These are phyloP conservation scores for Podospora sp. DNA, from an alignment of 495 filamentous ascomycete genomes.

Conservation along the genomic window DNA sequence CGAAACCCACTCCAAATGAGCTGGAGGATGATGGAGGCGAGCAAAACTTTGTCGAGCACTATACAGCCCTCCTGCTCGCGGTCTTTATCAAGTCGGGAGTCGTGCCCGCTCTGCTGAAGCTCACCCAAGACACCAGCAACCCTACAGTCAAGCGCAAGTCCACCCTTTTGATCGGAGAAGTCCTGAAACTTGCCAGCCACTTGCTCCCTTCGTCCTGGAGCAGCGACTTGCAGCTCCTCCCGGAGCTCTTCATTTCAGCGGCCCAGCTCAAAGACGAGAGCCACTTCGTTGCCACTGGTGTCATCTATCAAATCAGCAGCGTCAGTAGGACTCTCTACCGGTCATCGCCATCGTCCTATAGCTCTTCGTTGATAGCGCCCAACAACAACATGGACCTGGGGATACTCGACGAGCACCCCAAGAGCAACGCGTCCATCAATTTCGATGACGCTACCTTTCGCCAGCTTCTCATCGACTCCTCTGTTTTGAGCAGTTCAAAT, in stretches of 20 bases:
- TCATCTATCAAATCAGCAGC: slow-evolving; percentile 96
- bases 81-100: slow-evolving; percentile 83
- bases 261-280: slow-evolving; percentile 68
- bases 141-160: slow-evolving; percentile 82
- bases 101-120: slow-evolving; percentile 73
- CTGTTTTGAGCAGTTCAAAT: slow-evolving; percentile 81
- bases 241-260: slow-evolving; percentile 76
- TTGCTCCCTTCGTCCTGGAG: slow-evolving; percentile 80
- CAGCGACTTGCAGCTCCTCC: slow-evolving; percentile 78
- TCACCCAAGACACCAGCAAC: slow-evolving; percentile 70
- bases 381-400: slow-evolving; percentile 45
- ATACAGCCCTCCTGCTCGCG: slow-evolving; percentile 84
- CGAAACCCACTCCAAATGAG: slow-evolving; percentile 52
- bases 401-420: slow-evolving; percentile 63
- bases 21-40: slow-evolving; percentile 66
- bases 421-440: slow-evolving; percentile 67
- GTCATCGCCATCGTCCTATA: slow-evolving; percentile 56
- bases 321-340: slow-evolving; percentile 92
- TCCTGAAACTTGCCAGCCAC: slow-evolving; percentile 83
- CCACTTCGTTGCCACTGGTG: slow-evolving; percentile 78
- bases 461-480: slow-evolving; percentile 80
- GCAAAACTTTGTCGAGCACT: slow-evolving; percentile 88
- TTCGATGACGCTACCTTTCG: slow-evolving; percentile 91
- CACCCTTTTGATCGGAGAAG: slow-evolving; percentile 85
- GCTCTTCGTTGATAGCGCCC: slow-evolving; percentile 39